Evolutionary conservation across 805 yeast species (phyloP), one percentile per base, ranked within the genome.

Genomic region (Saitoella complicata): DNA sequence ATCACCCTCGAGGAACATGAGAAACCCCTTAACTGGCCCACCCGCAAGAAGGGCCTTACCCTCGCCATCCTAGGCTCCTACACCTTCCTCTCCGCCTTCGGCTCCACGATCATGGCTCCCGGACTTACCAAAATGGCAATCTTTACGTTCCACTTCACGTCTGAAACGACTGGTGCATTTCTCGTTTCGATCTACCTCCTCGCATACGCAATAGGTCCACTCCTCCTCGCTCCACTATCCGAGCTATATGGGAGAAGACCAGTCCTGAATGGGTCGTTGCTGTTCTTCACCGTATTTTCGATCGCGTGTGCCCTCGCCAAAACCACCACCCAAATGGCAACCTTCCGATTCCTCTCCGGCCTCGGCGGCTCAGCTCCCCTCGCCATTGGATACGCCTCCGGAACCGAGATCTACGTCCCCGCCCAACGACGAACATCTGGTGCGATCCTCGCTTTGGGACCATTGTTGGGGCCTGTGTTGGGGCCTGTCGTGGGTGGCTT

Each of bases 201-300:
- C 41, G 87, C 86, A 35, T 76, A 80, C 46, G 87, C 80, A 1
- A 59, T 74, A 10, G 87, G 86, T 0, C 82, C 83, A 3, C 62
- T 76, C 57, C 50, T 78, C 8, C 74, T 76, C 70, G 83, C 80
- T 1, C 80, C 80, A 1, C 50, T 73, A 7, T 70, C 76, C 1
- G 78, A 74, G 55, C 53, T 70, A 48, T 66, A 75, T 56, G 87
- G 88, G n/a, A 65, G 88, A 54, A 73, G 76, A 52, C 55, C 76
- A 45, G 66, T 80, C 4, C 80, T 78, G 56, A 50, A 68, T 33
- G 41, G 59, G 13, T 64, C 79, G 2, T 57, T 73, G 35, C 59
- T 72, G 45, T 39, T 73, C 1, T 76, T 73, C 49, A 55, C 64
- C 44, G 58, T 72, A 7, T 57, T 77, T 37, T 80, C 76, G 54